These are phyloP conservation scores for Oryza nivara DNA, from an alignment of 176 grass and related monocot species.

Conservation along the genomic window DNA sequence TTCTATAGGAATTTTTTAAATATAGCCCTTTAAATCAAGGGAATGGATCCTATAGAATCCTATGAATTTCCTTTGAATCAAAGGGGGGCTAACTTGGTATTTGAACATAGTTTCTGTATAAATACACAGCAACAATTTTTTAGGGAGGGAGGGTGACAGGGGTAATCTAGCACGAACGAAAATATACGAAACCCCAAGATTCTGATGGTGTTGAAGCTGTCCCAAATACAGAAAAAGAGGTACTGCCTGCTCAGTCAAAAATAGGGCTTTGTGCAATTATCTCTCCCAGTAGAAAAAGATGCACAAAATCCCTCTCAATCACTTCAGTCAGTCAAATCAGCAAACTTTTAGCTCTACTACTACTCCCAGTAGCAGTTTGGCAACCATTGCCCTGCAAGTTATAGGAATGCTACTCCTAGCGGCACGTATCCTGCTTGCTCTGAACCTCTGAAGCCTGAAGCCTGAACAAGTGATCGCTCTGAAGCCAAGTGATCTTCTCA, in stretches of 20 bases:
- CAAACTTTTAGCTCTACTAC: too few relatives aligned
- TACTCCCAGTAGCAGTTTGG: not conserved
- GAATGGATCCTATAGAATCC: too few relatives aligned
- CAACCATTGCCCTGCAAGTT: not conserved
- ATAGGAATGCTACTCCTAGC: not conserved
- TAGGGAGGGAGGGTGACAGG: too few relatives aligned
- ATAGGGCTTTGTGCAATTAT: not conserved
- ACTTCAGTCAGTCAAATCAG: constrained; percentile 6
- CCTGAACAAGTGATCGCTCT: not conserved
- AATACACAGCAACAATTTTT: too few relatives aligned
- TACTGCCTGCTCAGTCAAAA: not conserved
- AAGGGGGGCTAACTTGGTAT: too few relatives aligned
- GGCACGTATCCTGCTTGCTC: not conserved
- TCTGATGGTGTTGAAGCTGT: too few relatives aligned
- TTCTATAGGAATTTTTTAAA: too few relatives aligned
- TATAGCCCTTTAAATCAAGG: too few relatives aligned
- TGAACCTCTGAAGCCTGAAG: not conserved
- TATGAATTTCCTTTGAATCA: too few relatives aligned
- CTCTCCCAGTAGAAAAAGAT: not conserved
- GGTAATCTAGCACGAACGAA: too few relatives aligned
- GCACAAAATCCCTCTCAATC: constrained; percentile 3
- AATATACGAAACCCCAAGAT: too few relatives aligned
- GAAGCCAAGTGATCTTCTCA: not conserved
- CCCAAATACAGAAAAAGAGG: constrained; percentile 26
- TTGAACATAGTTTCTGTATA: too few relatives aligned